A percentile compares a stretch with the other conserved stretches of the same genome.
These are phyloP conservation scores for Penstemon davidsonii DNA, from an alignment of 257 asterid species.

Conservation along the genomic window DNA sequence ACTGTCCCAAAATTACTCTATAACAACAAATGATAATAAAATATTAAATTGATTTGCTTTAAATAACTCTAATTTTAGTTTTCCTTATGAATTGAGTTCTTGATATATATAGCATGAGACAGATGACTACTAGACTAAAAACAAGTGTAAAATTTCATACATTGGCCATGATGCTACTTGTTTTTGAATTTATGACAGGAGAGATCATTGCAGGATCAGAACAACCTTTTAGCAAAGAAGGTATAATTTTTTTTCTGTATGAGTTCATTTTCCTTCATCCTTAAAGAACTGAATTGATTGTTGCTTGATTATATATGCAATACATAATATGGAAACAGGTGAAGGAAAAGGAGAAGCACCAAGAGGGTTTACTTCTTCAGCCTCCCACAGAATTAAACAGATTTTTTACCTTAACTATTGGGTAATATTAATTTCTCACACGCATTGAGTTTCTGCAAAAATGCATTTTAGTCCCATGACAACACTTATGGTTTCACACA, in stretches of 20 bases:
- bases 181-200: conserved; percentile 45
- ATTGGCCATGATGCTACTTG: not conserved
- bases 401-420: conserved; percentile 35
- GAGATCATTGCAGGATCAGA: conserved; percentile 58
- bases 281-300: not conserved
- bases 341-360: conserved; percentile 42
- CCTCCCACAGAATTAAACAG: conserved; percentile 27
- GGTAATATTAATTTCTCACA: conserved; percentile 32
- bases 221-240: conserved; percentile 53
- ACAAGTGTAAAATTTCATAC: not conserved
- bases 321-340: conserved; percentile 30
- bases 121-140: not conserved
- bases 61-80: too few species aligned
- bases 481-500: too few species aligned
- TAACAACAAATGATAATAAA: too few species aligned
- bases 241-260: conserved; percentile 28
- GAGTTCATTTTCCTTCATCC: not conserved
- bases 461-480: too few species aligned
- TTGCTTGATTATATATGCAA: not conserved
- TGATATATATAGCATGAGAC: too few species aligned
- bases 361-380: conserved; percentile 28
- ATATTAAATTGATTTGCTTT: too few species aligned
- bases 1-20: too few species aligned
- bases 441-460: too few species aligned
- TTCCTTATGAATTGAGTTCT: too few species aligned